Conservation (phyloP, 2,329 filamentous ascomycete genomes). For the Microascus cirrosus region DNA sequence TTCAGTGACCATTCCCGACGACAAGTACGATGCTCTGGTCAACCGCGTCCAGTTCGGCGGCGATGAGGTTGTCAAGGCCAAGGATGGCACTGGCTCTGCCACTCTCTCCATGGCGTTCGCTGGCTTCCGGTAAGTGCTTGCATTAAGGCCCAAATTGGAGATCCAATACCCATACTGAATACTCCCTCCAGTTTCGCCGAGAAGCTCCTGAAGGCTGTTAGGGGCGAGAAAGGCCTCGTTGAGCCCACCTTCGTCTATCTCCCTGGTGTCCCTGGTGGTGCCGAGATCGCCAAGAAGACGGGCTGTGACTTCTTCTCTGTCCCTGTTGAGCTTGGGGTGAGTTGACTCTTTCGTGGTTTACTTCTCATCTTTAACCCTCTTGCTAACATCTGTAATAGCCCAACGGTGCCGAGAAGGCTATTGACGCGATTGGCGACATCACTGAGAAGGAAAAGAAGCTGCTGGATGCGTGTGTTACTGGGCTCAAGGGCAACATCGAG, state of each 20-base stretch:
- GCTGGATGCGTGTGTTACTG: conserved; percentile 62
- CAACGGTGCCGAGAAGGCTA: conserved; percentile 75
- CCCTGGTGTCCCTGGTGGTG: conserved; percentile 76
- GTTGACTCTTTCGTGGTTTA: conserved; percentile 20
- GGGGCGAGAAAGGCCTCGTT: conserved; percentile 84
- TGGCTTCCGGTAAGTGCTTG: conserved; percentile 63
- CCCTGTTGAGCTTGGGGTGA: conserved; percentile 87
- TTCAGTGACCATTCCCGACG: conserved; percentile 65
- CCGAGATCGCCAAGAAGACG: conserved; percentile 72
- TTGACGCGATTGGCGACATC: conserved; percentile 65
- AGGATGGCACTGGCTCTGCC: conserved; percentile 82
- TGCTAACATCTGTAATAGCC: conserved; percentile 38
- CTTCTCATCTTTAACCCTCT: conserved; percentile 2
- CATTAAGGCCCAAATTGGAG: background rate
- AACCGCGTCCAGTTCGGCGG: conserved; percentile 97
- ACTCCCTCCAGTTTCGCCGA: conserved; percentile 63
- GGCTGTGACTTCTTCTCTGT: conserved; percentile 93
- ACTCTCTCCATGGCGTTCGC: conserved; percentile 94
- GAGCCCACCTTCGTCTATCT: conserved; percentile 97
- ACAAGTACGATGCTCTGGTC: conserved; percentile 83
- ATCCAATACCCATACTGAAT: background rate
- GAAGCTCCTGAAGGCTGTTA: conserved; percentile 78
- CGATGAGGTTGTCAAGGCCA: conserved; percentile 93
- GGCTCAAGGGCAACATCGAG: conserved; percentile 82
- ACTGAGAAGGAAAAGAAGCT: conserved; percentile 85